phyloP scores from a whole-genome alignment of 129 eudicot species.

The Helianthus tuberosus region DNA sequence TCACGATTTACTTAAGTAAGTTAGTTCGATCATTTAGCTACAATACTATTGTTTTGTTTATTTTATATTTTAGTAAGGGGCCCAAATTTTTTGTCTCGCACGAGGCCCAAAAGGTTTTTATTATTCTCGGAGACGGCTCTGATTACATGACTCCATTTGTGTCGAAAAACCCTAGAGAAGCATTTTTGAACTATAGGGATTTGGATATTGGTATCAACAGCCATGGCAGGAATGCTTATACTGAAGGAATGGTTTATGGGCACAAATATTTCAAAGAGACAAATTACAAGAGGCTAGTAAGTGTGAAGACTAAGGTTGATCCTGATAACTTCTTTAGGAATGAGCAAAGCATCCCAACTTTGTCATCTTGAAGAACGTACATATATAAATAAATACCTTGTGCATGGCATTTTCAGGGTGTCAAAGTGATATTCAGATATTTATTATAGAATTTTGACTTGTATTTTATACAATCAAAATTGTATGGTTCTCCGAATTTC shows the following conservation, averaged over 20 bases:
- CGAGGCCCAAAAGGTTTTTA: too few species aligned
- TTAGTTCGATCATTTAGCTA: too few species aligned
- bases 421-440: neutral
- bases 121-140: too few species aligned
- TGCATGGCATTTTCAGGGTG: neutral
- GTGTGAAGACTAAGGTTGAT: constrained; percentile 4
- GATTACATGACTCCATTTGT: constrained; percentile 3
- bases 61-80: too few species aligned
- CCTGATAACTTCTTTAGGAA: neutral
- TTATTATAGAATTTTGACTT: neutral
- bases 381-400: too few species aligned
- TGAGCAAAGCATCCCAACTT: constrained; percentile 6
- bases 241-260: constrained; percentile 14
- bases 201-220: neutral
- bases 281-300: neutral
- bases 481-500: neutral
- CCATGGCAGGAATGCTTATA: neutral
- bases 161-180: neutral
- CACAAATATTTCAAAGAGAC: constrained; percentile 8
- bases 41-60: too few species aligned
- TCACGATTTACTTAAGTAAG: too few species aligned
- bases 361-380: neutral
- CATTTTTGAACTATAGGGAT: constrained; percentile 6
- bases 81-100: too few species aligned
- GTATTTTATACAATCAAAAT: neutral